Conservation (phyloP, 768 basidiomycete genomes). For the Cubamyces sp. region DNA sequence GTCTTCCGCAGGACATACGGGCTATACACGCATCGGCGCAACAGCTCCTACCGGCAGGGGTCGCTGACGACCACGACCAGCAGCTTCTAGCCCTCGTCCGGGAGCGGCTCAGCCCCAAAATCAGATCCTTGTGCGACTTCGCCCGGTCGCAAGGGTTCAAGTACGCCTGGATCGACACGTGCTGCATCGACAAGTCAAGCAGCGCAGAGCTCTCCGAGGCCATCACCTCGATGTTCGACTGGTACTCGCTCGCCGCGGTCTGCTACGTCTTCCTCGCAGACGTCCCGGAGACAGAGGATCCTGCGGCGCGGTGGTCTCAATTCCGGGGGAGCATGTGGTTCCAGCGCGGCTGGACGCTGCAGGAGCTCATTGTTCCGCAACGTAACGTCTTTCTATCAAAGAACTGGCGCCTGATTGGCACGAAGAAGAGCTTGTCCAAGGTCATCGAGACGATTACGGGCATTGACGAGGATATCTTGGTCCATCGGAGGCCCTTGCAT, state of each 20-base stretch:
- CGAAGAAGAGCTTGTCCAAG: not conserved
- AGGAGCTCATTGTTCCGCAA: conserved; percentile 1
- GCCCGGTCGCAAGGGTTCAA: not conserved
- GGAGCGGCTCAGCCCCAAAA: not conserved
- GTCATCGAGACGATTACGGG: no score
- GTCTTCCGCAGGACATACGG: no score
- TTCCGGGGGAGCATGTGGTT: not conserved
- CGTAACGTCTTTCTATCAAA: not conserved
- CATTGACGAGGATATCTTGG: no score
- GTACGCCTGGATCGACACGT: conserved; percentile 13
- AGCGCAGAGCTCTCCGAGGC: conserved; percentile 11
- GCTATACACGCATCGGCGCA: no score
- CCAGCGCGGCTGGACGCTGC: not conserved
- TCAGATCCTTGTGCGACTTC: not conserved
- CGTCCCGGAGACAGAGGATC: not conserved
- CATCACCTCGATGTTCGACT: not conserved
- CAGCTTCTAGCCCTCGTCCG: not conserved
- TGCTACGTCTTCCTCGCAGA: conserved; percentile 6
- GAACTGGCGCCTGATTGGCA: not conserved
- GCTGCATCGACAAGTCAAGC: conserved; percentile 16
- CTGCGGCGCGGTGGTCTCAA: no score
- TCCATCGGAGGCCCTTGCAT: no score
- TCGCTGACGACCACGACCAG: no score
- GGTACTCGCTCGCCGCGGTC: not conserved
- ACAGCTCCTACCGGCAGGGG: no score